These are phyloP conservation scores for Grosmannia penicillata DNA, from an alignment of 2,329 filamentous ascomycete genomes.

Conservation along the genomic window DNA sequence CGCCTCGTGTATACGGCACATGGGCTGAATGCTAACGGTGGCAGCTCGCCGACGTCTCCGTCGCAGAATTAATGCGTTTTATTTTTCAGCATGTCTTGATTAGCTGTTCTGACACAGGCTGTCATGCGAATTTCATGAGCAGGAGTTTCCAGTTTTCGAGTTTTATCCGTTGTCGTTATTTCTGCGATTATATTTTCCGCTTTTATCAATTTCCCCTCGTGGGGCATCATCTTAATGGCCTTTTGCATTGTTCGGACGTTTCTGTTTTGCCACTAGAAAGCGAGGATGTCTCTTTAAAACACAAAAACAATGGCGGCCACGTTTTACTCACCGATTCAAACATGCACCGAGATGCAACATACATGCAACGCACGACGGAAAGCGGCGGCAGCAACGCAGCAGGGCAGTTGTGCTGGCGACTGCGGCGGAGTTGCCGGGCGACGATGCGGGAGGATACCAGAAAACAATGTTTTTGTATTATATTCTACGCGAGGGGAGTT, in stretches of 20 bases:
- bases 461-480: too few relatives aligned
- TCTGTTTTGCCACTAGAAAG: not conserved
- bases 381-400: too few relatives aligned
- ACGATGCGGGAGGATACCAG: too few relatives aligned
- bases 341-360: too few relatives aligned
- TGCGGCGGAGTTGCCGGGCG: too few relatives aligned
- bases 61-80: slow-evolving; percentile 17
- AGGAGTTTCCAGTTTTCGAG: slow-evolving; percentile 2
- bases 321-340: too few relatives aligned
- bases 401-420: too few relatives aligned
- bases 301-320: too few relatives aligned
- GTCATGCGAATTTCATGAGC: slow-evolving; percentile 6
- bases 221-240: not conserved
- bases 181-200: not conserved
- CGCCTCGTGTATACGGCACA: not conserved
- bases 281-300: not conserved
- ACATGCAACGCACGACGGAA: too few relatives aligned
- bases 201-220: not conserved
- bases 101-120: slow-evolving; percentile 7
- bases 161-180: not conserved
- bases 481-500: too few relatives aligned
- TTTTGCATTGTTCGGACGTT: not conserved
- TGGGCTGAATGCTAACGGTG: not conserved
- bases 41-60: slow-evolving; percentile 23
- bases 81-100: slow-evolving; percentile 6